phyloP scores from a whole-genome alignment of 768 basidiomycete genomes.

The Fistulinella prunicolor region DNA sequence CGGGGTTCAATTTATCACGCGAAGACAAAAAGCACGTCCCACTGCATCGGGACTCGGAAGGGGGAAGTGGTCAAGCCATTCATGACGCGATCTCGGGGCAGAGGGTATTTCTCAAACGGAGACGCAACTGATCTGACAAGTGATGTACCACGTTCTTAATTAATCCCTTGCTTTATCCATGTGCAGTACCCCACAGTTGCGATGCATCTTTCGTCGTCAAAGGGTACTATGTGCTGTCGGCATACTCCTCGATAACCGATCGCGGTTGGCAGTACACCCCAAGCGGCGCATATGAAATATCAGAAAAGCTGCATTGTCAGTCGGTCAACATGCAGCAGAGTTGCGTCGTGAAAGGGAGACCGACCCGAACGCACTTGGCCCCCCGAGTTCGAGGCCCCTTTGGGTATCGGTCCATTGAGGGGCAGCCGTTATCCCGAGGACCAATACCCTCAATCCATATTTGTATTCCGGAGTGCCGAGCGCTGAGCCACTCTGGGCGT shows the following conservation, averaged over 20 bases:
- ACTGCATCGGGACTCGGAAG: too few species aligned
- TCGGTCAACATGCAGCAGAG: conserved; percentile 6
- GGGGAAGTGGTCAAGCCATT: too few species aligned
- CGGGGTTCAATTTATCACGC: too few species aligned
- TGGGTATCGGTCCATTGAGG: conserved; percentile 54
- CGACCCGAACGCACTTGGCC: conserved; percentile 53
- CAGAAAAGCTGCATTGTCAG: conserved; percentile 21
- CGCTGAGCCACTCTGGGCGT: conserved; percentile 58
- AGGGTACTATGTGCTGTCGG: conserved; percentile 5
- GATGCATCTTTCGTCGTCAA: background rate
- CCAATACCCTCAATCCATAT: conserved; percentile 59
- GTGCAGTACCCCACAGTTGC: conserved; percentile 9
- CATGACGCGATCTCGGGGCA: background rate
- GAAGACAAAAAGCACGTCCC: too few species aligned
- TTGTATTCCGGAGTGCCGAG: conserved; percentile 62
- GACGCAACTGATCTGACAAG: background rate
- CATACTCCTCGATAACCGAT: conserved; percentile 48
- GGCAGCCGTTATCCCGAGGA: conserved; percentile 44
- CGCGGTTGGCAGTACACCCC: conserved; percentile 41
- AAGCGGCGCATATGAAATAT: conserved; percentile 37
- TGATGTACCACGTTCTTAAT: background rate
- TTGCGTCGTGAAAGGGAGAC: conserved; percentile 5
- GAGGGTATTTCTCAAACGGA: conserved; percentile 4
- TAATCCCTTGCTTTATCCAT: background rate
- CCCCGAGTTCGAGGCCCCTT: conserved; percentile 49